Conservation (phyloP, 495 filamentous ascomycete species). For the Tuber borchii region DNA sequence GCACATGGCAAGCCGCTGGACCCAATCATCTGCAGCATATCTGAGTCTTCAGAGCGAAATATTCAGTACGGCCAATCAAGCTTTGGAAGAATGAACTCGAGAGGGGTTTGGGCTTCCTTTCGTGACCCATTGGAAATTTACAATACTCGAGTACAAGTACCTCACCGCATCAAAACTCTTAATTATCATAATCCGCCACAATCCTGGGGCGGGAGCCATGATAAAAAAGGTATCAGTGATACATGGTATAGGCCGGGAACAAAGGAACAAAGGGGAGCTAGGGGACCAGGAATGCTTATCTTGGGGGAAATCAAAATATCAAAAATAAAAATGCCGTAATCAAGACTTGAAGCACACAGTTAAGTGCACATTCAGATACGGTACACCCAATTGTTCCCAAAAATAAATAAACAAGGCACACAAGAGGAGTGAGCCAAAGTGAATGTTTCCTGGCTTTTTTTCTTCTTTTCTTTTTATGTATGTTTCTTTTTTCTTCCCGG, state of each 20-base stretch:
- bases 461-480: not conserved
- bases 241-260: not conserved
- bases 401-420: not conserved
- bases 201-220: not conserved
- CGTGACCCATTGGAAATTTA: not conserved
- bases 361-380: not conserved
- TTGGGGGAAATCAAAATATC: not conserved
- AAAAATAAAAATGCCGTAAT: not conserved
- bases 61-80: not conserved
- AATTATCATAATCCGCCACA: not conserved
- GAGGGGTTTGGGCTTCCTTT: not conserved
- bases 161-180: not conserved
- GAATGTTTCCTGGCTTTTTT: not conserved
- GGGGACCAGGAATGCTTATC: not conserved
- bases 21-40: not conserved
- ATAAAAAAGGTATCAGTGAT: not conserved
- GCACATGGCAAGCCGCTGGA: not conserved
- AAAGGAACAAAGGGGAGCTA: not conserved
- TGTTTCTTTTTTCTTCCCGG: not conserved
- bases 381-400: not conserved
- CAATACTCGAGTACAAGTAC: too few species aligned
- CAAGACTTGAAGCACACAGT: not conserved
- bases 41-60: not conserved
- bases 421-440: not conserved
- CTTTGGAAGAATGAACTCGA: not conserved